These are phyloP conservation scores for Russula sp. DNA, from an alignment of 768 basidiomycete species.

Conservation along the genomic window DNA sequence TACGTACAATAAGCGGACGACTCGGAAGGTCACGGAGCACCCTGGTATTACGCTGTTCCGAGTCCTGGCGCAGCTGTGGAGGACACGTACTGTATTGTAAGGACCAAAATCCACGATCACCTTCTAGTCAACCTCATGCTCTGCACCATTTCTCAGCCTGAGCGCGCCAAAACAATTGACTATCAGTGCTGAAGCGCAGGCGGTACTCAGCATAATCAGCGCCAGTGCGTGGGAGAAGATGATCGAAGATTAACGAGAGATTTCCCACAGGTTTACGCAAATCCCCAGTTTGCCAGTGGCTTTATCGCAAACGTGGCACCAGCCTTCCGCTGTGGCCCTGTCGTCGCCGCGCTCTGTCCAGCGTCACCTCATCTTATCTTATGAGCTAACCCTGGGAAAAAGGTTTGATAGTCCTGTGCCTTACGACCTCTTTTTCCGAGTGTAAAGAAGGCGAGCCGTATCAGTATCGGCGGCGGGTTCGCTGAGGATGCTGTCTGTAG, in stretches of 20 bases:
- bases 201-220: background rate
- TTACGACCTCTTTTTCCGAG: background rate
- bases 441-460: background rate
- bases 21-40: background rate
- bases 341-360: background rate
- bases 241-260: background rate
- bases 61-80: background rate
- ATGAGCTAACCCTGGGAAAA: background rate
- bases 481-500: background rate
- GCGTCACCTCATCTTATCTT: background rate
- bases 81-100: background rate
- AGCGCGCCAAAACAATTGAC: background rate
- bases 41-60: background rate
- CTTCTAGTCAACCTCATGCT: background rate
- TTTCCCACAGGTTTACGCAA: background rate
- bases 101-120: background rate
- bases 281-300: background rate
- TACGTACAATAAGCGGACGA: background rate
- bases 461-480: background rate
- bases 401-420: background rate
- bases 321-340: background rate
- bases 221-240: background rate
- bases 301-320: background rate
- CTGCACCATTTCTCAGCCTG: background rate
- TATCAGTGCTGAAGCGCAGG: too few relatives aligned